Evolutionary conservation across 768 basidiomycete genomes (phyloP), one percentile per base, ranked within the genome.

Genomic region (Leccinum variicolor): DNA sequence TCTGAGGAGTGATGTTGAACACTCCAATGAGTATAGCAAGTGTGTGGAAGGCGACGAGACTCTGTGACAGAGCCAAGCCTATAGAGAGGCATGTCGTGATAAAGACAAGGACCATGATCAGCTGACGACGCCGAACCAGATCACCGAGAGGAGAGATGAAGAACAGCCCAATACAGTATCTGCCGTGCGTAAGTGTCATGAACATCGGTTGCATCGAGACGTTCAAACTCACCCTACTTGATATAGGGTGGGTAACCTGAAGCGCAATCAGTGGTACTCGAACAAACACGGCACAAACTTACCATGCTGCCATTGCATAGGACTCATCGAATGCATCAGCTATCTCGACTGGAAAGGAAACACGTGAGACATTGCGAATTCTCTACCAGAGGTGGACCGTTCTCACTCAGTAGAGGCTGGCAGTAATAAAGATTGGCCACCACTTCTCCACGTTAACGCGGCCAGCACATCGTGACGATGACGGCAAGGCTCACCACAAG

Each of bases 361-460:
- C 2, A 11, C 2, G 25, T 60, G 7, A 58, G 55, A 28, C 11
- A 56, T 19, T n/a, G 17, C 39, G 0, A 31, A 43, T 51, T 2
- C 25, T 34, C 28, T 23, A 50, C 14, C n/a, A 50, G 4, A 52
- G 26, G 39, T 17, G 45, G 14, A 39, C 14, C 1, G 10, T 62
- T 73, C 79, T 65, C 65, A 84, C 90, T 88, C 10, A 92, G 74
- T 58, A 93, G 72, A 8, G 91, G 91, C 72, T 91, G 89, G 60
- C 85, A 88, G 59, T 92, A 94, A 67, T 92, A 93, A 50, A 94
- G 73, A 67, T 93, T 92, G 26, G 84, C 80, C 28, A 84, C 84
- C 48, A 62, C 72, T 72, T 52, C 14, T 4, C 7, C 2, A 19
- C 7, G 56, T 60, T 17, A 64, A 23, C 9, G n/a, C 19, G 28